Evolutionary conservation across 306 rosid genomes (phyloP).

Genomic region (Fagus crenata): DNA sequence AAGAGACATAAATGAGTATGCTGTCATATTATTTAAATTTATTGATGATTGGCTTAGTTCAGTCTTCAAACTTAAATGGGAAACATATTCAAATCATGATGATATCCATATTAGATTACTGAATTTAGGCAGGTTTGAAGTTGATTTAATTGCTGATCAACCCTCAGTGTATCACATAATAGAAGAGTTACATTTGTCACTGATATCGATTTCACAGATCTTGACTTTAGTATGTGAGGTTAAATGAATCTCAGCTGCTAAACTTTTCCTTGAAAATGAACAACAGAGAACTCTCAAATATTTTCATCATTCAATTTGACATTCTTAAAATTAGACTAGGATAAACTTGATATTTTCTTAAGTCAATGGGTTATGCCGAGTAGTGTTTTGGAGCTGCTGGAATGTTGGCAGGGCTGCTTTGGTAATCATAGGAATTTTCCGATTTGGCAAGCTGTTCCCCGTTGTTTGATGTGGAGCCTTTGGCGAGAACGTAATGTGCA

Average conservation of each 20-base stretch:
- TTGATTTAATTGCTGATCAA: neutral
- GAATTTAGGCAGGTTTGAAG: neutral
- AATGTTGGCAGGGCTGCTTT: too few species aligned
- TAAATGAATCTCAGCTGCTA: neutral
- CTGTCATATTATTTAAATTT: neutral
- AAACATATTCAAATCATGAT: neutral
- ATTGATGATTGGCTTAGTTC: neutral
- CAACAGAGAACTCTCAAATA: neutral
- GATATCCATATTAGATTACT: neutral
- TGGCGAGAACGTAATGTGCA: too few species aligned
- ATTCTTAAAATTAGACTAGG: neutral
- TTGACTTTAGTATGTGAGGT: neutral
- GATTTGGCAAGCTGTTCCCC: too few species aligned
- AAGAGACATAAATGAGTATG: neutral
- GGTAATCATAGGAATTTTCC: too few species aligned
- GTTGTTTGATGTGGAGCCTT: too few species aligned
- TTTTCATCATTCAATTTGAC: neutral
- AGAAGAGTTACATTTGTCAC: neutral
- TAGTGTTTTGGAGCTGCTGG: too few species aligned
- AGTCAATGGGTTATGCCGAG: too few species aligned
- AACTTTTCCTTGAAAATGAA: neutral
- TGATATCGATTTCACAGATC: neutral
- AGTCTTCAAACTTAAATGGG: neutral
- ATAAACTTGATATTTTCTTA: too few species aligned
- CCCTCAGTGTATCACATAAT: neutral